Evolutionary conservation across 2,329 filamentous ascomycete species (phyloP).

Genomic region (Colletotrichum nymphaeae): DNA sequence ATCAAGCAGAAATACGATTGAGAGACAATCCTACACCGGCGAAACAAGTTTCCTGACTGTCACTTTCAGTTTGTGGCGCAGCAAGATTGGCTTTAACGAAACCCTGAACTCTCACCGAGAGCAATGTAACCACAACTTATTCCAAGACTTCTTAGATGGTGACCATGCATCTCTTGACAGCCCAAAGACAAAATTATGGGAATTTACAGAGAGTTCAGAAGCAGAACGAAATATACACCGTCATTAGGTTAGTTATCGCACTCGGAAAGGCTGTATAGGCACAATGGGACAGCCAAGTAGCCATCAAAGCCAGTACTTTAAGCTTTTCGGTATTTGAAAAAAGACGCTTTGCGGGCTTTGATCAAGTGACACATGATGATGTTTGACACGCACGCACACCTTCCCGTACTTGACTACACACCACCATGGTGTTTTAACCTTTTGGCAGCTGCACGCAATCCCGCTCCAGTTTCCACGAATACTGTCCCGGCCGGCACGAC

Average conservation of each 20-base stretch:
- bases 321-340: constrained; percentile 34
- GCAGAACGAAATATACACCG: constrained; percentile 16
- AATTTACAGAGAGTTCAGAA: constrained; percentile 15
- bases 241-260: neutral
- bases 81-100: neutral
- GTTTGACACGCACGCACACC: constrained; percentile 22
- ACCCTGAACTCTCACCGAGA: constrained; percentile 15
- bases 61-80: constrained; percentile 11
- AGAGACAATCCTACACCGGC: neutral
- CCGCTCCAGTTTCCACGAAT: constrained; percentile 23
- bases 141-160: neutral
- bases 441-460: constrained; percentile 36
- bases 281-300: neutral
- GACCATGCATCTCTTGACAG: neutral
- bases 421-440: constrained; percentile 19
- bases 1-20: neutral
- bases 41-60: neutral
- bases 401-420: constrained; percentile 5
- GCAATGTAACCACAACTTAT: constrained; percentile 9
- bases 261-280: constrained; percentile 1
- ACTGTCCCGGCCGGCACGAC: constrained; percentile 16
- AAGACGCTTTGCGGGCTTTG: constrained; percentile 32
- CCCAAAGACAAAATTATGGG: constrained; percentile 5
- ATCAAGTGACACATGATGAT: constrained; percentile 34
- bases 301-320: constrained; percentile 18